These are phyloP conservation scores for Kwoniella dejecticola DNA, from an alignment of 768 basidiomycete genomes.

Conservation along the genomic window DNA sequence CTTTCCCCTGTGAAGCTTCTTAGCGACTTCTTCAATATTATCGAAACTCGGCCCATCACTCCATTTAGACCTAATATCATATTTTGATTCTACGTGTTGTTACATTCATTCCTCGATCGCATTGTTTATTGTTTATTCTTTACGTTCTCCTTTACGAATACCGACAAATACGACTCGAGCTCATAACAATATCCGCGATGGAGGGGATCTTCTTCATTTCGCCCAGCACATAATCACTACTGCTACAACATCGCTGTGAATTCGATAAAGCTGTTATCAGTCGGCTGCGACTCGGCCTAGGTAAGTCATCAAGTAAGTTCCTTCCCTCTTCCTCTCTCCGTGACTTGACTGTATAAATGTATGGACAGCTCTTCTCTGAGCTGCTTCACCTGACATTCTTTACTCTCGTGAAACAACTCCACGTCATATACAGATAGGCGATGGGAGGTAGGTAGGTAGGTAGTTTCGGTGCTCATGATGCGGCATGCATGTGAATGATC, in stretches of 20 bases:
- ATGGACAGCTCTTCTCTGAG: too few relatives aligned
- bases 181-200: too few relatives aligned
- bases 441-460: background rate
- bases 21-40: background rate
- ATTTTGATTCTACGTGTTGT: too few relatives aligned
- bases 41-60: background rate
- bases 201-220: too few relatives aligned
- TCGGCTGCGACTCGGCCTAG: background rate
- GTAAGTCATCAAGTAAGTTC: conserved; percentile 7
- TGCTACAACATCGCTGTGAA: background rate
- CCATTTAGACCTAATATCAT: background rate
- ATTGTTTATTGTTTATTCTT: too few relatives aligned
- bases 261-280: background rate
- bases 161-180: too few relatives aligned
- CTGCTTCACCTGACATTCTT: too few relatives aligned
- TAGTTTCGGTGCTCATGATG: background rate
- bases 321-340: background rate
- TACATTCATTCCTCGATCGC: background rate
- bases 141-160: too few relatives aligned
- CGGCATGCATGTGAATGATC: background rate
- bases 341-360: too few relatives aligned
- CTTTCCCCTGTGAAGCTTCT: background rate
- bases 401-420: too few relatives aligned
- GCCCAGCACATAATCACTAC: background rate
- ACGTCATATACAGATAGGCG: too few relatives aligned